Conservation (phyloP, 2,329 filamentous ascomycete species). For the Diaporthe vaccinii region DNA sequence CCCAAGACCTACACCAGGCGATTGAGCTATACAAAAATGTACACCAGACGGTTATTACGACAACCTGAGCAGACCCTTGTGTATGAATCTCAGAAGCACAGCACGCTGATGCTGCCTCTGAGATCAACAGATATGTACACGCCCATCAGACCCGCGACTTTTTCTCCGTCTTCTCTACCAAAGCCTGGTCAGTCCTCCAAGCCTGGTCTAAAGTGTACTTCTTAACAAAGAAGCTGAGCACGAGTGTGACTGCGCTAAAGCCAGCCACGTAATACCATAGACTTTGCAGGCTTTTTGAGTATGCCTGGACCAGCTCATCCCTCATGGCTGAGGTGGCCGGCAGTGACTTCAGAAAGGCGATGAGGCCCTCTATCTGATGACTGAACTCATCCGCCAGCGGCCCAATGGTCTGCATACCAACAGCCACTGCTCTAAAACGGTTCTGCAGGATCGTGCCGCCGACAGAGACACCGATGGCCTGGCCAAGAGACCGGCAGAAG, state of each 20-base stretch:
- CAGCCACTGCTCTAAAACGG: conserved; percentile 7
- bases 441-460: conserved; percentile 40
- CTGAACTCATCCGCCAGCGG: conserved; percentile 21
- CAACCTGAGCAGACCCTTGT: too few species aligned
- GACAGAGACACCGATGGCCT: conserved; percentile 42
- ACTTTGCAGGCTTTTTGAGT: conserved; percentile 7
- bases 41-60: background rate
- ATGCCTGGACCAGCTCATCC: conserved; percentile 1
- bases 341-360: conserved; percentile 14
- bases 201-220: conserved; percentile 20
- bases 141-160: background rate
- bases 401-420: background rate
- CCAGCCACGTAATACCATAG: conserved; percentile 14
- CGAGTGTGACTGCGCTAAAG: background rate
- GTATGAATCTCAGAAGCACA: background rate
- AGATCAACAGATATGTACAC: background rate
- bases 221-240: conserved; percentile 27
- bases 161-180: conserved; percentile 12
- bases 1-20: background rate
- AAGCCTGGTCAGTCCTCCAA: conserved; percentile 22
- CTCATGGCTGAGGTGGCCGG: background rate
- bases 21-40: background rate
- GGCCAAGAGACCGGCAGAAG: conserved; percentile 41
- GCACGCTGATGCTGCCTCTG: too few species aligned
- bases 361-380: conserved; percentile 15